These are phyloP conservation scores for Curvularia lunata DNA, from an alignment of 2,329 filamentous ascomycete species.

Conservation along the genomic window DNA sequence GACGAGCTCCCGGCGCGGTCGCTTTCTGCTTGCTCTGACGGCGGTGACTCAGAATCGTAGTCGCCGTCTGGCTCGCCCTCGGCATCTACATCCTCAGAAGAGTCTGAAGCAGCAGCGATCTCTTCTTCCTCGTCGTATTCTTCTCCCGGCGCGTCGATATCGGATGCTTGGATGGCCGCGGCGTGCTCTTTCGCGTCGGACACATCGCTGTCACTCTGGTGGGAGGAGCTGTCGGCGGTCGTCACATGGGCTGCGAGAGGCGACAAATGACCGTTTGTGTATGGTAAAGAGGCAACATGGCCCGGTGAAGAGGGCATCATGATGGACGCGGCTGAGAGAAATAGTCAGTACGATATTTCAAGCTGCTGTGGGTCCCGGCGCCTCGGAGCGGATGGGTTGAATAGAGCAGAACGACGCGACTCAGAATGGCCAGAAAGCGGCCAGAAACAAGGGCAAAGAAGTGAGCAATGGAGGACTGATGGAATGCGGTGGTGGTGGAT, in stretches of 20 bases:
- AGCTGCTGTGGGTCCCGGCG: slow-evolving; percentile 38
- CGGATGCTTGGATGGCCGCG: slow-evolving; percentile 49
- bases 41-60: slow-evolving; percentile 71
- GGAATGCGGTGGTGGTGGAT: slow-evolving; percentile 46
- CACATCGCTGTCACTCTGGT: slow-evolving; percentile 75
- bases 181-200: slow-evolving; percentile 71
- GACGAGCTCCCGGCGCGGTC: slow-evolving; percentile 70
- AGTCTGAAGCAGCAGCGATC: slow-evolving; percentile 54
- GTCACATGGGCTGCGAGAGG: slow-evolving; percentile 58
- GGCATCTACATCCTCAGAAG: slow-evolving; percentile 58
- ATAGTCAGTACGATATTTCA: slow-evolving; percentile 53
- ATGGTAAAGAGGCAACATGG: slow-evolving; percentile 67
- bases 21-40: slow-evolving; percentile 49
- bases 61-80: slow-evolving; percentile 66
- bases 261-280: slow-evolving; percentile 71
- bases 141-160: slow-evolving; percentile 50
- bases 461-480: slow-evolving; percentile 49
- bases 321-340: slow-evolving; percentile 64
- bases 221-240: slow-evolving; percentile 54
- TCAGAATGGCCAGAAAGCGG: slow-evolving; percentile 46
- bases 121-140: slow-evolving; percentile 53
- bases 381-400: slow-evolving; percentile 45
- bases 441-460: slow-evolving; percentile 31
- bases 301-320: slow-evolving; percentile 67
- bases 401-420: slow-evolving; percentile 53